Base-by-base conservation (phyloP, 805 yeast genomes). In the Ogataea nitratoaversa region DNA sequence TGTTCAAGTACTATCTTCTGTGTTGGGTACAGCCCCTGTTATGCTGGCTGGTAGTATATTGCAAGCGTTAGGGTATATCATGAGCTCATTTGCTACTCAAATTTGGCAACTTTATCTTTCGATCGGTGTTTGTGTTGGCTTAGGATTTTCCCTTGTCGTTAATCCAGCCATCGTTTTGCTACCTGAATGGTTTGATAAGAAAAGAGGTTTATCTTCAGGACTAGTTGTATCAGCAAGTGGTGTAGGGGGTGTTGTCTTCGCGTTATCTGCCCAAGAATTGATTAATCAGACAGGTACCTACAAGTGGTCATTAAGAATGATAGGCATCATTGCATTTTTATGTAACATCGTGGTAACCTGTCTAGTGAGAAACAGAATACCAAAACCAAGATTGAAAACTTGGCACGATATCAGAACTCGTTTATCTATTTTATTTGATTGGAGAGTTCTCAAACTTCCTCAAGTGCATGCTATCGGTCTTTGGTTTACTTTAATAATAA, bases 131-230 rank as follows among this genome's bases (percentile, higher is more conserved):
- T 43, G 78, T 19, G 68, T 74, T 17, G 84, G 83, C 0, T 23
- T 74, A 3, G 74, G 80, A 2, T 72, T 73, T 37, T 71, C 74
- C 5, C 52, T 75, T 22, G 54, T 78, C 13, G 73, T 67, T 48
- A 63, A 75, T 18, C 81, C 81, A 0, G 70, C 74, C 3, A 66
- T 76, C 3, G 59, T 54, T 29, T 61, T 75, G 3, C 43, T 79
- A 19, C 81, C 84, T 0, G 70, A 74, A n/a, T 79, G 84, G 82
- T 79, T 79, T 55, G 60, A 71, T 40, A 68, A 68, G 30, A 65
- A 60, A 25, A 59, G 77, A 38, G 74, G 79, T 1, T 30, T 63
- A 4, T 71, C 74, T 0, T 55, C 59, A 18, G 70, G 74, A 4
- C 40, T 72, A 7, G 61, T 63, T 2, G 62, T 67, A 27, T 49